Base-by-base conservation (phyloP, 2,329 filamentous ascomycete species). In the Ceratocystis huliohia region DNA sequence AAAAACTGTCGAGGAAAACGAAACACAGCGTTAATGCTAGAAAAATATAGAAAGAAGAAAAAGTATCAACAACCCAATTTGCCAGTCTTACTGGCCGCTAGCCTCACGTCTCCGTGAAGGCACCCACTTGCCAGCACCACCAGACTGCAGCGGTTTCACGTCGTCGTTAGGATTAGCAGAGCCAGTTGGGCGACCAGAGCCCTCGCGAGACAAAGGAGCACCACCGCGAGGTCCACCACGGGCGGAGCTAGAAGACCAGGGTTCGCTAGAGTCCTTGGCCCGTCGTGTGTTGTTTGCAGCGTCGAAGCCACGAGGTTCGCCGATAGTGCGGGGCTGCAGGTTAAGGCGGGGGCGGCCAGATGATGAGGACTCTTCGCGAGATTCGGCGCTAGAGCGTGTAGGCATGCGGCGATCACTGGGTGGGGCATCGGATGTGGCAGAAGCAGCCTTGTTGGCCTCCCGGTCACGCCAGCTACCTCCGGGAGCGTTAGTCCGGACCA, bases 161-260 rank as follows among this genome's bases (percentile, higher is more conserved):
- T 30, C 15, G 6, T 6, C 28, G 15, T 20, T n/a, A 41, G 10
- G 10, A 37, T 10, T 59, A 25, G 53, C 30, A 61, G 50, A 33
- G 33, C 7, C 20, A 30, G 78, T 70, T 15, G 30, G n/a, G 17
- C 56, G 56, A 8, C 57, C 25, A 13, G 44, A 45, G 20, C 59
- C 84, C 90, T 61, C 85, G 92, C 71, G 91, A 93, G 69, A 87
- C 87, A 75, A 90, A 89, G 76, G 91, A 96, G 76, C 91, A 91
- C 74, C 93, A 97, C 77, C 92, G 93, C 74, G 91, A 93, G 67
- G 88, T 87, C 70, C 87, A 89, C 69, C 89, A 91, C 72, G 89
- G 94, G 76, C 88, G 94, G 72, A 81, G 94, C 46, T 89, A 91
- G 73, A 91, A 96, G 74, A 91, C 91, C 33, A 94, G 97, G 78